These are phyloP conservation scores for Sarocladium strictum DNA, from an alignment of 2,329 filamentous ascomycete species.

Conservation along the genomic window DNA sequence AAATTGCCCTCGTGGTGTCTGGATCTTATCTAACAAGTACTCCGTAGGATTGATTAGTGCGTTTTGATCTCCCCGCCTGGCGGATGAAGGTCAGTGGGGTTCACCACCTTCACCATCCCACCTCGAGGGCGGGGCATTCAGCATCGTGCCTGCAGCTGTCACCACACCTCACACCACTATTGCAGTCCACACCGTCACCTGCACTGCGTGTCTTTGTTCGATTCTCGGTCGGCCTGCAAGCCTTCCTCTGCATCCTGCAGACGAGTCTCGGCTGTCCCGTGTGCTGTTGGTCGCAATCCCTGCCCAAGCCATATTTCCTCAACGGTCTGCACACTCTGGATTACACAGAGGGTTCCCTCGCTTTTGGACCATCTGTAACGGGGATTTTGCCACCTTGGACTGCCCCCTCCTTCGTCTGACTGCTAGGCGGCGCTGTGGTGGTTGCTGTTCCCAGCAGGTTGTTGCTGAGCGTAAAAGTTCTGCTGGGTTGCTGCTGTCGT, in stretches of 20 bases:
- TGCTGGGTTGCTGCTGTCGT: not conserved
- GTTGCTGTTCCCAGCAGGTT: too few relatives aligned
- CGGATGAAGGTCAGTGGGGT: not conserved
- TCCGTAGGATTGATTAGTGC: too few relatives aligned
- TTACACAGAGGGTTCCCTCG: not conserved
- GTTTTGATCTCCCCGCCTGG: not conserved
- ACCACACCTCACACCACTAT: not conserved
- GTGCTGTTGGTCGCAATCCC: not conserved
- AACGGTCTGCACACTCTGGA: not conserved
- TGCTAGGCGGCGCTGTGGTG: not conserved
- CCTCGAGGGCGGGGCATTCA: not conserved
- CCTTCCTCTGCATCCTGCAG: not conserved
- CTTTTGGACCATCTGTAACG: not conserved
- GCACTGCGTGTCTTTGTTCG: not conserved
- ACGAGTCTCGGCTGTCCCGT: not conserved
- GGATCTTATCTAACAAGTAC: too few relatives aligned
- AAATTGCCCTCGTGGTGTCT: too few relatives aligned
- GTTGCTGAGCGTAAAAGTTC: too few relatives aligned
- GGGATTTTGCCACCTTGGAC: not conserved
- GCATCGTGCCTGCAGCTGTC: conserved; percentile 7
- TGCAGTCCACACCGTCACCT: not conserved
- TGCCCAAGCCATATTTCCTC: not conserved
- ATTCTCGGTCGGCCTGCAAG: not conserved
- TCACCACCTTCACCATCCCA: not conserved
- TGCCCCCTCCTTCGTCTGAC: not conserved